These are phyloP conservation scores for Acanthamoeba healyi DNA, from an alignment of 208 protist species.

Conservation along the genomic window DNA sequence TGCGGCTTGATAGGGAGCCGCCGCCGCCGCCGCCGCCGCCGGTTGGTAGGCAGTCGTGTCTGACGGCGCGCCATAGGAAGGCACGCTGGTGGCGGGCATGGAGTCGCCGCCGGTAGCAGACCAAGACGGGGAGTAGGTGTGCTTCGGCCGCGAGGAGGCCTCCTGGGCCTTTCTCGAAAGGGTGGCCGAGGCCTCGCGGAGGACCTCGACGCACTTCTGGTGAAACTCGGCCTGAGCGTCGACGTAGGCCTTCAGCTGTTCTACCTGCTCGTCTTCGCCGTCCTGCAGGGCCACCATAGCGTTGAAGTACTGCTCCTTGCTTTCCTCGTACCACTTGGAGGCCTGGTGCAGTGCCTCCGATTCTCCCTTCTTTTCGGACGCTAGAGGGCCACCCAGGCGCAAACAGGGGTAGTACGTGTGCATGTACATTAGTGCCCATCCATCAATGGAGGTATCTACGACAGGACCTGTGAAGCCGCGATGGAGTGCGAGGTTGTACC, in stretches of 20 bases:
- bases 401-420: not conserved
- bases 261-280: slow-evolving; percentile 26
- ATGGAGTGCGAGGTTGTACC: not conserved
- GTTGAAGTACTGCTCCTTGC: slow-evolving; percentile 63
- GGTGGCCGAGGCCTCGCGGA: not conserved
- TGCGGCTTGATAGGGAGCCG: not conserved
- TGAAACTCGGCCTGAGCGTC: slow-evolving; percentile 37
- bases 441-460: too few relatives aligned
- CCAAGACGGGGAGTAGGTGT: not conserved
- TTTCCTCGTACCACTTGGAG: not conserved
- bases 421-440: not conserved
- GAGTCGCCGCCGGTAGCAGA: not conserved
- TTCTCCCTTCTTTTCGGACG: slow-evolving; percentile 39
- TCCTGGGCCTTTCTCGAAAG: slow-evolving; percentile 32
- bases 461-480: too few relatives aligned
- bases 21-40: too few relatives aligned
- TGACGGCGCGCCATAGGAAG: not conserved
- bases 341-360: slow-evolving; percentile 32
- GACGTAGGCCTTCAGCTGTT: slow-evolving; percentile 36
- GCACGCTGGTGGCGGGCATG: not conserved
- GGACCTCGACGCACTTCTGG: not conserved
- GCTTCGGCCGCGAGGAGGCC: slow-evolving; percentile 20
- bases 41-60: slow-evolving; percentile 7
- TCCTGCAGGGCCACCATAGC: slow-evolving; percentile 48
- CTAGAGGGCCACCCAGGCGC: too few relatives aligned